Percentiles rank a stretch among this genome's conserved stretches.
Conservation (phyloP, 2,329 filamentous ascomycete genomes). For the Fusarium pilosicola region DNA sequence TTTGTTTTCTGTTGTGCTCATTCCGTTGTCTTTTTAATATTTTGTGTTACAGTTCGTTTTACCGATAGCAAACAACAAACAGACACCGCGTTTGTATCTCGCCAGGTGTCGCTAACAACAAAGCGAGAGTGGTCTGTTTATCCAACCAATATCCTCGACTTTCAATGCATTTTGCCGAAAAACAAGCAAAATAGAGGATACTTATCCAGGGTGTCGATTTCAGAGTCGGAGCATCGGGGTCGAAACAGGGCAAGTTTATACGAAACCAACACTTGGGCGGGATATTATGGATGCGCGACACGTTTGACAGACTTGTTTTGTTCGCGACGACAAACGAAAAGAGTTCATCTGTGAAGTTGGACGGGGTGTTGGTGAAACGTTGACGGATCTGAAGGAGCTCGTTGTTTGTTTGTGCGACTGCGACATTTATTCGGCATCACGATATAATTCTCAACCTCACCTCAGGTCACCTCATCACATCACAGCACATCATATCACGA, state of each 20-base stretch:
- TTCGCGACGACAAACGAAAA: background rate
- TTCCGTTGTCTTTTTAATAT: background rate
- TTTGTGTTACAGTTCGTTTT: background rate
- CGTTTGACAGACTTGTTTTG: background rate
- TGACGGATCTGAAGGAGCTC: background rate
- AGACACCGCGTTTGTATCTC: background rate
- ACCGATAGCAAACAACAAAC: background rate
- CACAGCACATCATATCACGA: background rate
- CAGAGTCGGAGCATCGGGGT: background rate
- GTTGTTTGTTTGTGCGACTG: background rate
- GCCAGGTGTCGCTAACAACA: background rate
- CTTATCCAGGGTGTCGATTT: background rate
- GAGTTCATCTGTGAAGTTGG: background rate
- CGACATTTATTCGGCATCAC: background rate
- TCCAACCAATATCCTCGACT: background rate
- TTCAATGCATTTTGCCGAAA: background rate
- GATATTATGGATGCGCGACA: conserved; percentile 3
- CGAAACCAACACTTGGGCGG: conserved; percentile 14
- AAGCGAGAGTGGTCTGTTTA: background rate
- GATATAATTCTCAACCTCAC: background rate
- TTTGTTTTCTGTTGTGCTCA: background rate
- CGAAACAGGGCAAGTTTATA: background rate
- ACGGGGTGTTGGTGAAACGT: background rate
- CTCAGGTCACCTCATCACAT: background rate
- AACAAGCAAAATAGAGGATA: background rate